These are phyloP conservation scores for Phlyctochytrium planicorne DNA, from an alignment of 192 early-diverging fungal genomes.

Conservation along the genomic window DNA sequence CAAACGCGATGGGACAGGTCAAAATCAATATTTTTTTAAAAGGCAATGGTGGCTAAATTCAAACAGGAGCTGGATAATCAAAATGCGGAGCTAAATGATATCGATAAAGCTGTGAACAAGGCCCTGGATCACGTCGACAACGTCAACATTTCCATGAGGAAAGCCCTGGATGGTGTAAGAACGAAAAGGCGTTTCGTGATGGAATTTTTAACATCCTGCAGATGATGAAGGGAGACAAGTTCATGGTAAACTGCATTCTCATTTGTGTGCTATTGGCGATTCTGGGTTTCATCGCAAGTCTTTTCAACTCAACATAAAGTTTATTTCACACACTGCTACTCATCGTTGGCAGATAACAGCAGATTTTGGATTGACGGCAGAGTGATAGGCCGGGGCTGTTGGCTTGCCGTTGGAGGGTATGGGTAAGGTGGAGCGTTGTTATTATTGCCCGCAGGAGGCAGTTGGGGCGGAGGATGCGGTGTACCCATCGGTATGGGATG, in stretches of 20 bases:
- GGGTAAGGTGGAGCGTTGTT: no score
- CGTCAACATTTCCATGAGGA: conserved; percentile 57
- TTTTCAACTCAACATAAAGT: conserved; percentile 17
- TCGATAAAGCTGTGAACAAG: conserved; percentile 56
- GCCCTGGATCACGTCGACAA: conserved; percentile 58
- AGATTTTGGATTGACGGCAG: conserved; percentile 8
- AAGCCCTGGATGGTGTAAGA: conserved; percentile 53
- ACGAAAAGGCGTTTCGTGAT: not conserved
- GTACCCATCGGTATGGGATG: no score
- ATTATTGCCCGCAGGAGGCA: no score
- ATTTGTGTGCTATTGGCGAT: conserved; percentile 55
- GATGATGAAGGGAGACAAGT: conserved; percentile 66
- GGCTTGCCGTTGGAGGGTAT: no score
- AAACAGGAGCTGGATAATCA: conserved; percentile 57
- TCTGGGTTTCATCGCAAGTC: conserved; percentile 53
- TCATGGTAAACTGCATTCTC: conserved; percentile 63
- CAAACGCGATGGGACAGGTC: conserved; percentile 56
- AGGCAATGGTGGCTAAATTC: no score
- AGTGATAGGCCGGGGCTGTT: not conserved
- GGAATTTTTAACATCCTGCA: conserved; percentile 16
- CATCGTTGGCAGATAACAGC: not conserved
- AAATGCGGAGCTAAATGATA: conserved; percentile 52
- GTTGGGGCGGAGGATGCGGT: no score
- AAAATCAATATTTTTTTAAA: not conserved
- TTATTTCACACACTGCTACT: not conserved